Percentiles rank a stretch among this genome's conserved stretches.
Conservation (phyloP, 1,284 basidiomycete species). For the Ganoderma sp. region DNA sequence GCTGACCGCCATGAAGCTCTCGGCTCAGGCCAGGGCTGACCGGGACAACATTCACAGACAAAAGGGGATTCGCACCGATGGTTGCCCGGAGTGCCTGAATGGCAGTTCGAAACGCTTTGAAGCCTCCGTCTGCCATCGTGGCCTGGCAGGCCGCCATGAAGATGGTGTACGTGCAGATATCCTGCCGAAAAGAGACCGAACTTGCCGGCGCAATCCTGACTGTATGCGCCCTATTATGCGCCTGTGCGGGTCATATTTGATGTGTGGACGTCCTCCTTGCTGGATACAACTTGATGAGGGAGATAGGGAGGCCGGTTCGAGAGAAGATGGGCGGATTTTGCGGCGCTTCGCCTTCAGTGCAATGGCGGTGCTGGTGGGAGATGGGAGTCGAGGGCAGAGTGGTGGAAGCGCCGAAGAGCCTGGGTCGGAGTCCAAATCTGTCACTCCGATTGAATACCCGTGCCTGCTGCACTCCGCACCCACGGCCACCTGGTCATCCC, state of each 20-base stretch:
- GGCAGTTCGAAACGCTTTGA: not conserved
- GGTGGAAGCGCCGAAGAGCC: not conserved
- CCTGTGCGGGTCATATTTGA: not conserved
- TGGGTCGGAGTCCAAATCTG: conserved; percentile 4
- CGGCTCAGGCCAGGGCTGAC: not conserved
- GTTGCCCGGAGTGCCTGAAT: not conserved
- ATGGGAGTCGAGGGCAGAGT: conserved; percentile 3
- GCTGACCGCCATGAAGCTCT: not conserved
- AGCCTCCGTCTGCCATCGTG: not conserved
- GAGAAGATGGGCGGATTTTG: not conserved
- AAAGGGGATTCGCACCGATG: not conserved
- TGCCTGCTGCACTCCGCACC: not conserved
- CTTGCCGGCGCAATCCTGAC: not conserved
- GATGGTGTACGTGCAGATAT: not conserved
- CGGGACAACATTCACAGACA: not conserved
- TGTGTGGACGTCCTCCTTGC: not conserved
- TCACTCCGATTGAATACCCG: conserved; percentile 6
- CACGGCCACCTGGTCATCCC: not conserved
- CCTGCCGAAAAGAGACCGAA: conserved; percentile 8
- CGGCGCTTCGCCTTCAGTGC: conserved; percentile 1
- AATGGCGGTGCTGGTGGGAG: not conserved
- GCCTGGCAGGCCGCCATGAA: conserved; percentile 1
- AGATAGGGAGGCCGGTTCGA: not conserved
- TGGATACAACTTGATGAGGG: not conserved
- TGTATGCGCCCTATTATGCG: not conserved